Evolutionary conservation across 2,329 filamentous ascomycete species (phyloP), one percentile per base, ranked within the genome.

Genomic region (Emmonsia crescens): DNA sequence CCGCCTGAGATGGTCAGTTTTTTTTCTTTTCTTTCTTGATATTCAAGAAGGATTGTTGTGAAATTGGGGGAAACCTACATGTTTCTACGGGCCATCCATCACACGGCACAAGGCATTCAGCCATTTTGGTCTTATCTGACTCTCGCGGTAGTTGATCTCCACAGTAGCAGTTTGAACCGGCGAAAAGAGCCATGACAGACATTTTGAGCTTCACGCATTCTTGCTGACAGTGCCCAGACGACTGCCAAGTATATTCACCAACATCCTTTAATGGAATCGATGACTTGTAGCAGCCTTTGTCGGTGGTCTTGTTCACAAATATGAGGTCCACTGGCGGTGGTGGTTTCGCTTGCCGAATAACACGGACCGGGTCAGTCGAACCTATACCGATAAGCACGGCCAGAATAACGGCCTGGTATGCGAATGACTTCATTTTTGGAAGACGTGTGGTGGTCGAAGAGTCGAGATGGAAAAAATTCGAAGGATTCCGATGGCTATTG

Each of bases 121-220:
- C 72, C 69, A 87, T 81, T 52, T 80, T 76, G 6, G 84, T 81
- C 63, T 85, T 71, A 48, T 77, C 77, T 19, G 76, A 76, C 46
- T 77, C 68, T 19, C 85, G 78, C 0, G 91, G 91, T 56, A 92
- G 80, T 62, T 79, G 74, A 65, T 84, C 76, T 63, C 91, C 91
- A 69, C 91, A 96, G 69, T 80, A 89, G 76, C 91, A 96, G 65
- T 84, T 75, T 21, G 79, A 78, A 19, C 83, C 83, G 21, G 80
- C 79, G 8, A 80, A 83, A 52, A 89, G 76, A 38, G 80, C 89
- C 68, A 86, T 83, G 8, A 91, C 87, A 1, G 80, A 77, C 42
- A 81, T 79, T 8, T 77, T 68, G 0, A 74, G 69, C 2, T 74
- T 68, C 29, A 77, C 68, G 70, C 84, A 87, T 64, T 76, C 72